Conservation (phyloP, 805 yeast genomes). For the Isabelozyma pseudorhagii region DNA sequence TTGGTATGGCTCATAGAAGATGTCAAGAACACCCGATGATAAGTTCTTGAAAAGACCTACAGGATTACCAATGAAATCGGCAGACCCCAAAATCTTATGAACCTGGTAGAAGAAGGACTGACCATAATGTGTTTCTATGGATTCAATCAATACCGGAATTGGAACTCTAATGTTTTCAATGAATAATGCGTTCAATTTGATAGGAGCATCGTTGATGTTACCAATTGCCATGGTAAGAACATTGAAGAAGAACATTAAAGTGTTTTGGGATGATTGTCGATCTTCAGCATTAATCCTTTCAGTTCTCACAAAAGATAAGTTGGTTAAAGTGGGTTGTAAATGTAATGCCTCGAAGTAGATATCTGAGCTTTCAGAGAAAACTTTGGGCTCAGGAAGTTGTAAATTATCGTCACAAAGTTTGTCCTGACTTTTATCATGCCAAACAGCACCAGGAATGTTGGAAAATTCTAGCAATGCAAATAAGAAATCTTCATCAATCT, state of each 20-base stretch:
- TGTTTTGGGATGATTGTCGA: slow-evolving; percentile 53
- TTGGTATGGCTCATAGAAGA: slow-evolving; percentile 95
- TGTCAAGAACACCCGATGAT: slow-evolving; percentile 93
- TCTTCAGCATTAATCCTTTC: slow-evolving; percentile 72
- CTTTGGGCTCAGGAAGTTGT: slow-evolving; percentile 69
- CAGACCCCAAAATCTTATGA: slow-evolving; percentile 91
- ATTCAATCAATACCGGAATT: slow-evolving; percentile 63
- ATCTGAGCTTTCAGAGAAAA: slow-evolving; percentile 58
- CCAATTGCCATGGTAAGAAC: slow-evolving; percentile 95
- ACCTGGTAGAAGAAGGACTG: slow-evolving; percentile 90
- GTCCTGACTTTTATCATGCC: slow-evolving; percentile 49
- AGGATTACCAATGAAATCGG: slow-evolving; percentile 95
- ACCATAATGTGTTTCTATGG: slow-evolving; percentile 79
- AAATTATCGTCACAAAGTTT: slow-evolving; percentile 59
- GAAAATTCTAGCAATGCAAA: slow-evolving; percentile 78
- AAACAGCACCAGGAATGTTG: slow-evolving; percentile 78
- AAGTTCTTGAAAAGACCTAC: slow-evolving; percentile 93
- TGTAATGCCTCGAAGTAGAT: slow-evolving; percentile 90
- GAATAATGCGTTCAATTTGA: slow-evolving; percentile 78
- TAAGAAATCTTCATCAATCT: slow-evolving; percentile 90
- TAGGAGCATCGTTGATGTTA: slow-evolving; percentile 95
- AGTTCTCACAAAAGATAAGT: slow-evolving; percentile 87
- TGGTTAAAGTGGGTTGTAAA: slow-evolving; percentile 85
- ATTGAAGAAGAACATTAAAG: slow-evolving; percentile 75
- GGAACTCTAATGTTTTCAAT: slow-evolving; percentile 91